phyloP scores from a whole-genome alignment of 192 early-diverging fungal species.

The Rhizophagus prolifer region DNA sequence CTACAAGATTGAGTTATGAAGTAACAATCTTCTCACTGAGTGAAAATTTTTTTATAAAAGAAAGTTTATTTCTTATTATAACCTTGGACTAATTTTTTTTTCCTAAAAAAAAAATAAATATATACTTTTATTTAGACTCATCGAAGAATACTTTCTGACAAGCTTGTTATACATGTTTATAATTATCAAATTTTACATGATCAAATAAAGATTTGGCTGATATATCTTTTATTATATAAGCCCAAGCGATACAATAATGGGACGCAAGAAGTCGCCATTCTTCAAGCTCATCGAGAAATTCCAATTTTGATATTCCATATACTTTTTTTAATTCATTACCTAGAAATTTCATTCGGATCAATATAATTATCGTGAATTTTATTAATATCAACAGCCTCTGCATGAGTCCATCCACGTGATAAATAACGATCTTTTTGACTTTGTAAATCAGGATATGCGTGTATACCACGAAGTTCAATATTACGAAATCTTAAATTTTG shows the following conservation, averaged over 20 bases:
- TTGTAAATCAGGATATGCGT: constrained; percentile 71
- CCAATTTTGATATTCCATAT: constrained; percentile 66
- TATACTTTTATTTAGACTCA: too few species aligned
- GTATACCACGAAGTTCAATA: constrained; percentile 78
- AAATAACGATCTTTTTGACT: constrained; percentile 69
- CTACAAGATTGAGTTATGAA: too few species aligned
- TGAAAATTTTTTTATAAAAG: neutral
- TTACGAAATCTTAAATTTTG: constrained; percentile 74
- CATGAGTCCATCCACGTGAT: constrained; percentile 57
- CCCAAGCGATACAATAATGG: constrained; percentile 88
- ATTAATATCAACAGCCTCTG: constrained; percentile 63
- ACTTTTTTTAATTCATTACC: constrained; percentile 15
- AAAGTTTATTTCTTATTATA: too few species aligned
- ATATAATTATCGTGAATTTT: constrained; percentile 48
- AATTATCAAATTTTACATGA: constrained; percentile 10
- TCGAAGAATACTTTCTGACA: too few species aligned
- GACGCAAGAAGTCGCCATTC: constrained; percentile 79
- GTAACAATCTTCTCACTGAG: too few species aligned
- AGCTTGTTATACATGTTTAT: neutral
- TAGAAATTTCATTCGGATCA: constrained; percentile 43
- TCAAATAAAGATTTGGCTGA: neutral
- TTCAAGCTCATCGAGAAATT: constrained; percentile 91
- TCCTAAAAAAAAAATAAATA: too few species aligned
- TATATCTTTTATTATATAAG: constrained; percentile 41
- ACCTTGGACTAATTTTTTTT: neutral